Evolutionary conservation across 1,284 basidiomycete genomes (phyloP), one percentile per base, ranked within the genome.

Genomic region (Dichomitus squalens): DNA sequence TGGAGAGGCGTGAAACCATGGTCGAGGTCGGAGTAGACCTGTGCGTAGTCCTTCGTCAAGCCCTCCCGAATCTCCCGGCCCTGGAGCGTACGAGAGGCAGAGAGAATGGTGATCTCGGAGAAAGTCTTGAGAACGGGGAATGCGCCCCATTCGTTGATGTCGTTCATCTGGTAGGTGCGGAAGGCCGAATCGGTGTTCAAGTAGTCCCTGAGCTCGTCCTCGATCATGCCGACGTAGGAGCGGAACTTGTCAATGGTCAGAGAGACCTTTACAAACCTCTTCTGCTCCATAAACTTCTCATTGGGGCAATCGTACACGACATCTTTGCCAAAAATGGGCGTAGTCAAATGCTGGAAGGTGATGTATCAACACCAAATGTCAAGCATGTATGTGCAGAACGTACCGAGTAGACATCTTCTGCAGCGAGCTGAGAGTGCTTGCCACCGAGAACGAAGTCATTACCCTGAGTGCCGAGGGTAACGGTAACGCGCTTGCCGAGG

Each of bases 301-400:
- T 99, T 99, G 31, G 97, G 96, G 55, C 95, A 89, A 70, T 98
- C 96, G 74, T 99, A 99, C 4, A 98, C 96, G 46, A 99, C 97
- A 53, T 95, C 95, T 71, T 95, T 95, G 53, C 97, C 97, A 68
- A 99, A 99, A 20, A 96, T 86, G 4, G 94, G 94, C 0, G 92
- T 95, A 0, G 93, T 96, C 49, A 96, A 76, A 70, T 92, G 90
- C 91, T 95, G 49, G 18, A 43, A 51, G 8, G 55, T 34, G 12
- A 25, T 3, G 14, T 21, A n/a, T 38, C 11, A 23, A 48, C 21
- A 16, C 0, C 2, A 8, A 27, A 16, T 6, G 7, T 11, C 1
- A 35, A 1, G 39, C 16, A 8, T 25, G 34, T 16, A 29, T 25
- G 27, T 11, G 8, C 5, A 14, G 8, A 34, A 75, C 81, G 61